phyloP scores from a whole-genome alignment of 2,329 filamentous ascomycete genomes.

The Hypoxylon sp. region DNA sequence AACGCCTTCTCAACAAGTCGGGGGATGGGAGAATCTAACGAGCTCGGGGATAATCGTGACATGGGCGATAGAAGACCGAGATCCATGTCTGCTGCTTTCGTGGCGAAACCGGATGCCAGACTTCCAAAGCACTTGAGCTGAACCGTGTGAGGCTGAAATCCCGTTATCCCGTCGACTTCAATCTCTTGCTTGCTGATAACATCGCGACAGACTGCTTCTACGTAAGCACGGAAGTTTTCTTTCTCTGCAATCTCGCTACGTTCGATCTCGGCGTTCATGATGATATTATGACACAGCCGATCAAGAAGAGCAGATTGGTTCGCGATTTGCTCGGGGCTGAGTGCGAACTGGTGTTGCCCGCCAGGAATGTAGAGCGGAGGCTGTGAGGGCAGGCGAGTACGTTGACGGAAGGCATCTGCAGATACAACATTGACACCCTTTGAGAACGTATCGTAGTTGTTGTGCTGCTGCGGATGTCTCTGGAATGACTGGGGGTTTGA shows the following conservation, averaged over 20 bases:
- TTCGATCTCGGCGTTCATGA: slow-evolving; percentile 69
- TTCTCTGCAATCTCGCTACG: slow-evolving; percentile 71
- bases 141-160: slow-evolving; percentile 65
- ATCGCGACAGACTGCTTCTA: slow-evolving; percentile 71
- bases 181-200: slow-evolving; percentile 63
- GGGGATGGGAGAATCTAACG: slow-evolving; percentile 69
- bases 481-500: slow-evolving; percentile 33
- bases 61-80: slow-evolving; percentile 75
- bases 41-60: slow-evolving; percentile 62
- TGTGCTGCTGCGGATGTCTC: slow-evolving; percentile 35
- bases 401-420: slow-evolving; percentile 39
- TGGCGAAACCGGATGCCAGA: slow-evolving; percentile 83
- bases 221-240: slow-evolving; percentile 69
- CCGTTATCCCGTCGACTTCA: slow-evolving; percentile 47
- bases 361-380: slow-evolving; percentile 45
- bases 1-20: slow-evolving; percentile 78
- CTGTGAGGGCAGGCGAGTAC: slow-evolving; percentile 36
- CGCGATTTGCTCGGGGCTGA: slow-evolving; percentile 55
- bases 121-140: slow-evolving; percentile 82
- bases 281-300: slow-evolving; percentile 55
- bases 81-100: slow-evolving; percentile 90
- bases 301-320: slow-evolving; percentile 60
- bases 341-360: slow-evolving; percentile 41
- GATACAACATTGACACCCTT: slow-evolving; percentile 37
- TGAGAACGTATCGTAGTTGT: slow-evolving; percentile 19